Base-by-base conservation (phyloP, 345 rosid species). In the Chamaenerion angustifolium region DNA sequence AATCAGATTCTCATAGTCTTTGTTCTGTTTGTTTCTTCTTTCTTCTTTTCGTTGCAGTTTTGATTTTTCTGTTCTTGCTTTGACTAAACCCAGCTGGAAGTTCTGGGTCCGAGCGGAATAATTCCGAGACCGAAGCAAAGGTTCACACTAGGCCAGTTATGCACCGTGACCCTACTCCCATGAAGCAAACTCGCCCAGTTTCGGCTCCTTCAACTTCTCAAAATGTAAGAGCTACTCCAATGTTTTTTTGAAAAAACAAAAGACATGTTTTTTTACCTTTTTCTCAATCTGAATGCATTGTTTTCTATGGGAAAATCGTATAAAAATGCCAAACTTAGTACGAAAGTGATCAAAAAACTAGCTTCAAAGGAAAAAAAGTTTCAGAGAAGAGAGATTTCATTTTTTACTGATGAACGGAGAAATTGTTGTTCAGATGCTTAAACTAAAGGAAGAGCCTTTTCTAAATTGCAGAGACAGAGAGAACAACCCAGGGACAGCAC, bases 51-150 rank as follows among this genome's bases (percentile, higher is more conserved):
- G 43, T 16, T 43, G 15, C 61, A 15, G 62, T 56, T 46, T 70
- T 58, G 25, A 10, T 57, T 12, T 31, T 59, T 8, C 42, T 45
- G 23, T 23, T 46, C 52, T 45, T 56, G 50, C 44, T 56, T 59
- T 10, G 7, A 40, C 58, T 49, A 15, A 2, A 16, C 44, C 42
- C 58, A 83, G 96, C 79, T 69, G 96, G 85, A 42, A 79, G 83
- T 65, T 77, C 81, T 12, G 80, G 88, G 16, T 79, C 90, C 13
- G 84, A 87, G 59, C 80, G 62, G 78, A 78, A 77, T 60, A 66
- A 71, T 52, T 56, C 73, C 3, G 94, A 88, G 66, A 77, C 92
- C 1, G 94, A 88, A 75, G 62, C 77, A 52, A 93, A 75, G 63
- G 66, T 63, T 16, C 82, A 77, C 56, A 65, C 68, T 10, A 31